A percentile compares a stretch with the other conserved stretches of the same genome.
These are phyloP conservation scores for Arctium lappa DNA, from an alignment of 129 eudicot species.

Conservation along the genomic window DNA sequence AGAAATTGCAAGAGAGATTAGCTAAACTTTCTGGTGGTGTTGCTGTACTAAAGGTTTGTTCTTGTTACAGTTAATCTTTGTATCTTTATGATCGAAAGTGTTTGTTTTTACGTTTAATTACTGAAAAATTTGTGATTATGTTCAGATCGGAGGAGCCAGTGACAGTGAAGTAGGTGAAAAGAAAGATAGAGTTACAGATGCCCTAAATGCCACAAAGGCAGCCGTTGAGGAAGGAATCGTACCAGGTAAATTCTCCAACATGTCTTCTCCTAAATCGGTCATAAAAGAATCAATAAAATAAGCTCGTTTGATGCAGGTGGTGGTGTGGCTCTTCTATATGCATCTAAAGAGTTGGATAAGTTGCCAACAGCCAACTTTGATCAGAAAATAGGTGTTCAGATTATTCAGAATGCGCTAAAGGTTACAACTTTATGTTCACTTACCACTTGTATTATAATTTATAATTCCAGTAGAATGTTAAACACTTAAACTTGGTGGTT, in stretches of 20 bases:
- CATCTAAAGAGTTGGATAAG: constrained; percentile 68
- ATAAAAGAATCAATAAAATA: neutral
- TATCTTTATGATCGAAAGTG: neutral
- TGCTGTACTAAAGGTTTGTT: constrained; percentile 78
- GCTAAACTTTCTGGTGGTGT: constrained; percentile 96
- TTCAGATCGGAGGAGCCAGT: constrained; percentile 90
- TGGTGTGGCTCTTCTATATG: constrained; percentile 86
- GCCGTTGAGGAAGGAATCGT: constrained; percentile 95
- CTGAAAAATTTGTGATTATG: neutral
- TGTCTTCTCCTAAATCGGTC: neutral
- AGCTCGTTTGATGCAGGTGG: constrained; percentile 52
- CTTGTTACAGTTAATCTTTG: neutral
- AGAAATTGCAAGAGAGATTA: constrained; percentile 78
- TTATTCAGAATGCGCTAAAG: constrained; percentile 78
- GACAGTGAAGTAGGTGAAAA: constrained; percentile 88
- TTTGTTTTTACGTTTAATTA: neutral
- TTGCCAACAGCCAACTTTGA: constrained; percentile 73
- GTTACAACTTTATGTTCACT: constrained; percentile 17
- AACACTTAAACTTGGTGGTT: neutral
- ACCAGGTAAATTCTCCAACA: constrained; percentile 41
- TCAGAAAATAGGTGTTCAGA: constrained; percentile 88
- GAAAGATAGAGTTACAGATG: constrained; percentile 88
- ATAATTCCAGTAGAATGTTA: no score
- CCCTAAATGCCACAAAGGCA: constrained; percentile 90
- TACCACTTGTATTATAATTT: neutral